These are phyloP conservation scores for Candida adriatica DNA, from an alignment of 805 yeast species.

Conservation along the genomic window DNA sequence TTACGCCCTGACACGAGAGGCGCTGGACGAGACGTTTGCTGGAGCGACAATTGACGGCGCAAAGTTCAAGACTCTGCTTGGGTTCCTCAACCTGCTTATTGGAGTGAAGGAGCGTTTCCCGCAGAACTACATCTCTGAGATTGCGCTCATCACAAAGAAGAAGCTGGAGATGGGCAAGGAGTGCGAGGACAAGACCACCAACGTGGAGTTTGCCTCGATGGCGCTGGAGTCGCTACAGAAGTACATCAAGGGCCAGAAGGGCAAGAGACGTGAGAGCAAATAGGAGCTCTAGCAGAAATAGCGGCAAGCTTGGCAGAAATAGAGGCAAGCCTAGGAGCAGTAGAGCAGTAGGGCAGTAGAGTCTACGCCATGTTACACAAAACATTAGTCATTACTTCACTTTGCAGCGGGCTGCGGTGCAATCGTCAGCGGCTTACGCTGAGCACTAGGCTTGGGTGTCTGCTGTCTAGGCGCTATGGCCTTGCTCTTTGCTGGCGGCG, in stretches of 20 bases:
- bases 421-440: neutral
- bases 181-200: slow-evolving; percentile 7
- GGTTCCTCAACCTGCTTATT: slow-evolving; percentile 49
- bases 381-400: neutral
- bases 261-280: neutral
- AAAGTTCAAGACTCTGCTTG: slow-evolving; percentile 38
- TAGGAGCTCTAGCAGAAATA: too few relatives aligned
- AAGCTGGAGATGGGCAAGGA: slow-evolving; percentile 10
- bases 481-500: slow-evolving; percentile 3
- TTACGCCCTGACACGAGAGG: slow-evolving; percentile 32
- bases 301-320: too few relatives aligned
- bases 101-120: slow-evolving; percentile 30
- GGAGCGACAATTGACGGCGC: slow-evolving; percentile 20
- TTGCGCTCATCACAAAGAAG: slow-evolving; percentile 24
- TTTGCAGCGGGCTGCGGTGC: slow-evolving; percentile 1
- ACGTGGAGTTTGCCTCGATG: slow-evolving; percentile 10
- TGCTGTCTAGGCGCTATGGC: slow-evolving; percentile 2
- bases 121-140: slow-evolving; percentile 20
- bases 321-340: too few relatives aligned
- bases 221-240: slow-evolving; percentile 7
- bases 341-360: too few relatives aligned
- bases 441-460: slow-evolving; percentile 4
- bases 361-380: neutral
- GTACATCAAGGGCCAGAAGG: slow-evolving; percentile 7
- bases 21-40: slow-evolving; percentile 26